These are phyloP conservation scores for Kluyveromyces aestuarii DNA, from an alignment of 805 yeast species.

Conservation along the genomic window DNA sequence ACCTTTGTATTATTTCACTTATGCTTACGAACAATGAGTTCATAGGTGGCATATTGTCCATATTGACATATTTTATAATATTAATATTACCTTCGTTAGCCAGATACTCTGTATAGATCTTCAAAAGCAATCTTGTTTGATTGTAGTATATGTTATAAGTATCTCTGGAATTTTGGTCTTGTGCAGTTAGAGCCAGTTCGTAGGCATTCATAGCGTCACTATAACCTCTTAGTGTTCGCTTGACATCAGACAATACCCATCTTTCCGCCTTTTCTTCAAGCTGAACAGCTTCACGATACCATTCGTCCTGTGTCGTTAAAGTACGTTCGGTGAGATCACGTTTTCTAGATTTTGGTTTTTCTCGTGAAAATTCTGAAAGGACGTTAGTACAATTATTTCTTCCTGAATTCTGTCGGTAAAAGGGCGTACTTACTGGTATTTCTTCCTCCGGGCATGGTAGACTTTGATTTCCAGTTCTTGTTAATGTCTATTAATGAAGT, in stretches of 20 bases:
- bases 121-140: slow-evolving; percentile 22
- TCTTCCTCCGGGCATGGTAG: background rate
- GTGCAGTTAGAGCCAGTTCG: slow-evolving; percentile 27
- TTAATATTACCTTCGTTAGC: slow-evolving; percentile 25
- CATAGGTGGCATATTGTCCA: slow-evolving; percentile 17
- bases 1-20: slow-evolving; percentile 13
- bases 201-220: slow-evolving; percentile 20
- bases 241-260: slow-evolving; percentile 27
- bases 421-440: background rate
- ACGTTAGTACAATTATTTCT: background rate
- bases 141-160: slow-evolving; percentile 29
- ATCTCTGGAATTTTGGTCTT: slow-evolving; percentile 21
- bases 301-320: slow-evolving; percentile 22
- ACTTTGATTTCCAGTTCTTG: too few species aligned
- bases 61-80: slow-evolving; percentile 18
- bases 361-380: background rate
- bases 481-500: too few species aligned
- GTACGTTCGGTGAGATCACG: background rate
- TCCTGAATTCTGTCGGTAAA: background rate
- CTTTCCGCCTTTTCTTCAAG: slow-evolving; percentile 30
- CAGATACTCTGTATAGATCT: slow-evolving; percentile 22
- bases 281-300: slow-evolving; percentile 23
- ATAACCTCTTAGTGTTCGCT: slow-evolving; percentile 21
- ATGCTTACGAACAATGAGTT: slow-evolving; percentile 9
- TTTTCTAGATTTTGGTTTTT: background rate